Evolutionary conservation across 2,329 filamentous ascomycete genomes (phyloP).

Genomic region (Fonsecaea pedrosoi): DNA sequence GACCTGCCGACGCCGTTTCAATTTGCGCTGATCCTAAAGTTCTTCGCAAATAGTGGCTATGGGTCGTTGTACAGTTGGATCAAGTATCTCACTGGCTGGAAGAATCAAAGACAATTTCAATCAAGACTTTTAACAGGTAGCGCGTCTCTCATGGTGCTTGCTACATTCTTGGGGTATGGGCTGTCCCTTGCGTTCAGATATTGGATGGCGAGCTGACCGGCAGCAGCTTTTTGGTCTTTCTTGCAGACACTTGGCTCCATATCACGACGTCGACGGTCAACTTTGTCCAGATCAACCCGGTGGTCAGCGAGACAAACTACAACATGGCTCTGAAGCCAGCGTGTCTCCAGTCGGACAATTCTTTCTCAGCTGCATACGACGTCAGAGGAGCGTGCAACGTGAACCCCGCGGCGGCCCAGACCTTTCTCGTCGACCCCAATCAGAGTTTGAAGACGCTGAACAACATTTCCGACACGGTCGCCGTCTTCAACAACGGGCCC

Average conservation of each 20-base stretch:
- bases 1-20: conserved; percentile 14
- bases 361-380: not conserved
- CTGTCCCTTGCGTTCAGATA: not conserved
- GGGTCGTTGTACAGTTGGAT: not conserved
- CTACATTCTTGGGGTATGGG: not conserved
- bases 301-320: not conserved
- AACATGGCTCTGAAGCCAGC: not conserved
- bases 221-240: not conserved
- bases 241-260: conserved; percentile 42
- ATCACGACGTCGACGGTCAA: conserved; percentile 39
- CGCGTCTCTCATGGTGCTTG: not conserved
- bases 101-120: not conserved
- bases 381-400: conserved; percentile 4
- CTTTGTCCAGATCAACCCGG: conserved; percentile 31
- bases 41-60: not conserved
- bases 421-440: conserved; percentile 12
- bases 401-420: not conserved
- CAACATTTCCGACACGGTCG: conserved; percentile 17
- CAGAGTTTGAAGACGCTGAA: conserved; percentile 12
- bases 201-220: not conserved
- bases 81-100: not conserved
- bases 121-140: not conserved
- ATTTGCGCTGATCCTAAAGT: conserved; percentile 5
- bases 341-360: not conserved
- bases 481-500: conserved; percentile 15